Conservation (phyloP, 2,329 filamentous ascomycete genomes). For the Fusarium nisikadoi region DNA sequence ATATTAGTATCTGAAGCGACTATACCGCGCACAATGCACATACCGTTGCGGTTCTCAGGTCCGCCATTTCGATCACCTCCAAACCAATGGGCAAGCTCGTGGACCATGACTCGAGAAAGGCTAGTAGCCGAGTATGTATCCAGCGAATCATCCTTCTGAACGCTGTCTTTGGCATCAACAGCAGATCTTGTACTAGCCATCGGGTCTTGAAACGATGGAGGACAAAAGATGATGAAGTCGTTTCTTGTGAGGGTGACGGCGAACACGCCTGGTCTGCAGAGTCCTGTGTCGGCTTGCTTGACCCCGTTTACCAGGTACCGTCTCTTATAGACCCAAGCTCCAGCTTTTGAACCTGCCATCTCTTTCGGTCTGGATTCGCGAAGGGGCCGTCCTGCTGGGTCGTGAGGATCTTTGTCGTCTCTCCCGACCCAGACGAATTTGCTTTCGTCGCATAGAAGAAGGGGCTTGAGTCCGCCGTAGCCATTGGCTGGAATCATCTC, state of each 20-base stretch:
- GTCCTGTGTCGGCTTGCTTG: background rate
- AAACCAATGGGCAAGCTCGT: slow-evolving; percentile 5
- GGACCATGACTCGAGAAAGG: slow-evolving; percentile 1
- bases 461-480: background rate
- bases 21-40: background rate
- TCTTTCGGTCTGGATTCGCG: background rate
- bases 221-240: background rate
- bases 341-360: background rate
- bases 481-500: background rate
- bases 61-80: background rate
- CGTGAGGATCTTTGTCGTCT: background rate
- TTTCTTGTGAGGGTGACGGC: background rate
- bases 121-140: background rate
- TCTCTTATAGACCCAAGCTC: slow-evolving; percentile 4
- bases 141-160: background rate
- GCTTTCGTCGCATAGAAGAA: background rate
- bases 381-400: background rate
- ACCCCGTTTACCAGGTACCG: background rate
- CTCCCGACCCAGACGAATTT: background rate
- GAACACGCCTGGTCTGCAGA: background rate
- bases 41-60: background rate
- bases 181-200: background rate
- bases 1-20: rapidly evolving
- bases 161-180: background rate
- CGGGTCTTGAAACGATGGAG: background rate